Conservation (phyloP, 2,329 filamentous ascomycete genomes). For the Fusarium musae region DNA sequence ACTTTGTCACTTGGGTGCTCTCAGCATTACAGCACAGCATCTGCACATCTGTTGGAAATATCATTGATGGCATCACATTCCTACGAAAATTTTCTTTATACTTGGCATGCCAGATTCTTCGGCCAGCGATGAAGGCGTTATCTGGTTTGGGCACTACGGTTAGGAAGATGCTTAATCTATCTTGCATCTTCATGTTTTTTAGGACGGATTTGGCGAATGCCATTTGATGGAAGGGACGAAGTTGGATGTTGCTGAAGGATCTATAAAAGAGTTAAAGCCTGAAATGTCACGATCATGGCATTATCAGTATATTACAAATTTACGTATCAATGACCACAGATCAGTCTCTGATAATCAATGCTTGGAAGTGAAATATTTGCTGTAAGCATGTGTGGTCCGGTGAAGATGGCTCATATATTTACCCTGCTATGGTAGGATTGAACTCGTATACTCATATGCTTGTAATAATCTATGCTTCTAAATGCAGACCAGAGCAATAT, state of each 20-base stretch:
- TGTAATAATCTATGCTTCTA: background rate
- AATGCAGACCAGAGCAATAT: no score
- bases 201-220: background rate
- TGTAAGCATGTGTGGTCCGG: accelerated
- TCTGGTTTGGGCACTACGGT: constrained; percentile 8
- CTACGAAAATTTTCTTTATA: constrained; percentile 5
- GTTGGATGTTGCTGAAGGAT: constrained; percentile 7
- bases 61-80: background rate
- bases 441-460: background rate
- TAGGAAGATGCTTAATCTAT: constrained; percentile 2
- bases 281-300: constrained; percentile 7
- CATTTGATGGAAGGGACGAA: constrained; percentile 4
- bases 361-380: background rate
- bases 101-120: constrained; percentile 19
- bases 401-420: background rate
- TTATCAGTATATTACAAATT: constrained; percentile 12
- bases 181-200: constrained; percentile 6
- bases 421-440: background rate
- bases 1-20: constrained; percentile 15
- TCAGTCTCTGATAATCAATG: background rate
- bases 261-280: constrained; percentile 4
- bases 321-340: constrained; percentile 11
- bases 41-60: constrained; percentile 5
- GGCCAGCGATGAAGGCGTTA: constrained; percentile 32
- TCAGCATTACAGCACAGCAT: constrained; percentile 5